A percentile compares a stretch with the other conserved stretches of the same genome.
Conservation (phyloP, 306 rosid species). For the Vigna nakashimae region DNA sequence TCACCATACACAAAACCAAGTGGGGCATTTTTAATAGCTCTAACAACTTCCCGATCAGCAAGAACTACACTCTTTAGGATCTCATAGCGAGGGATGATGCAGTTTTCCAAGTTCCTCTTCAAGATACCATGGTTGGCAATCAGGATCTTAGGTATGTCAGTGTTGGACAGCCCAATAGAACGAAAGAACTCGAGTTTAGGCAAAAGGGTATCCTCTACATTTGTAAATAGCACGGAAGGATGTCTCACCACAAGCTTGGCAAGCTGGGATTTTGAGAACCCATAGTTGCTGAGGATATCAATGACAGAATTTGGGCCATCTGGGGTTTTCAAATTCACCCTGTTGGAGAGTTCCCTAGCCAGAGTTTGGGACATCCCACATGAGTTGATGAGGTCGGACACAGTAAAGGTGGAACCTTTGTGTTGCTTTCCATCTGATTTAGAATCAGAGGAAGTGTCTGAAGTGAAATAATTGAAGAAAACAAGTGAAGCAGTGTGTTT, state of each 20-base stretch:
- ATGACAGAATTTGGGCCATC: conserved; percentile 24
- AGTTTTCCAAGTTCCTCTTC: not conserved
- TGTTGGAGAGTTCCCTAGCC: not conserved
- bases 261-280: not conserved
- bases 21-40: too few relatives aligned
- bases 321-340: conserved; percentile 6
- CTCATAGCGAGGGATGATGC: too few relatives aligned
- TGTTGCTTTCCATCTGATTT: not conserved
- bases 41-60: too few relatives aligned
- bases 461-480: conserved; percentile 14
- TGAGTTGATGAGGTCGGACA: conserved; percentile 15
- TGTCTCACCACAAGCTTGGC: conserved; percentile 1
- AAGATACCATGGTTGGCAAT: not conserved
- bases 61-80: too few relatives aligned
- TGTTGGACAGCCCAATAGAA: conserved; percentile 7
- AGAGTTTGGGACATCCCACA: conserved; percentile 4
- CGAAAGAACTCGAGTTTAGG: conserved; percentile 44
- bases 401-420: conserved; percentile 8
- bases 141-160: not conserved
- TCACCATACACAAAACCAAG: too few relatives aligned
- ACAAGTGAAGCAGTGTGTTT: not conserved
- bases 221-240: not conserved
- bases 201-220: conserved; percentile 42
- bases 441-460: not conserved
- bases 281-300: conserved; percentile 12